Percentiles rank a stretch among this genome's conserved stretches.
Evolutionary conservation across 768 basidiomycete species (phyloP).

Genomic region (Calvatia gigantea): DNA sequence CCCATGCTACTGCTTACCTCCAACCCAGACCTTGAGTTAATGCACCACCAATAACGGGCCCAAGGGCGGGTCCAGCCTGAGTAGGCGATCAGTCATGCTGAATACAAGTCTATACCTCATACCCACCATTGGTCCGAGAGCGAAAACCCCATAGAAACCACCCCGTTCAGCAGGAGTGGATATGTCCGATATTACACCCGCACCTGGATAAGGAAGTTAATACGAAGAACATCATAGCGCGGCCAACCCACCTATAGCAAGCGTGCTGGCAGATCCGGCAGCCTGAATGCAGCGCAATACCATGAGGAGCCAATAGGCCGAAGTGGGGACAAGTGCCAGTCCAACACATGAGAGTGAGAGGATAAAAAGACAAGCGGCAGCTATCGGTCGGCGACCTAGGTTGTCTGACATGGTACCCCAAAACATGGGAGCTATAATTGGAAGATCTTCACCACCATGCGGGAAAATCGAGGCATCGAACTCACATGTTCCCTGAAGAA

Average conservation of each 20-base stretch:
- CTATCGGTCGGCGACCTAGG: slow-evolving; percentile 60
- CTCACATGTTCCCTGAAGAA: slow-evolving; percentile 46
- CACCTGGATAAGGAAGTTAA: slow-evolving; percentile 34
- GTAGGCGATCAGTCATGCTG: background rate
- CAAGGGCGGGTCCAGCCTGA: slow-evolving; percentile 55
- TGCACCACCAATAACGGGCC: slow-evolving; percentile 57
- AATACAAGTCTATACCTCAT: background rate
- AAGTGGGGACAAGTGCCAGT: slow-evolving; percentile 45
- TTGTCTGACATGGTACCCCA: slow-evolving; percentile 75
- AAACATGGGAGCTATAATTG: slow-evolving; percentile 48
- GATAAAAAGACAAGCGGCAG: slow-evolving; percentile 58
- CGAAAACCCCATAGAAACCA: slow-evolving; percentile 67
- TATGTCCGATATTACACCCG: slow-evolving; percentile 79
- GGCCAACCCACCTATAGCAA: slow-evolving; percentile 54
- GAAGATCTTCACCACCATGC: background rate
- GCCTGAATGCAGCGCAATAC: slow-evolving; percentile 79
- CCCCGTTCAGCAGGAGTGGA: slow-evolving; percentile 70
- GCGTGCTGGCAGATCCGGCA: slow-evolving; percentile 72
- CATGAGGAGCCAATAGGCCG: slow-evolving; percentile 75
- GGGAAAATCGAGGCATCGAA: too few relatives aligned
- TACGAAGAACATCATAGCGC: slow-evolving; percentile 3
- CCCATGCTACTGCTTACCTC: slow-evolving; percentile 37
- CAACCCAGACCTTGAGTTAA: slow-evolving; percentile 60
- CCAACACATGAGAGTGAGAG: slow-evolving; percentile 65
- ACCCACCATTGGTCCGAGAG: slow-evolving; percentile 55